Conservation (phyloP, 306 rosid species). For the Casuarina glauca region DNA sequence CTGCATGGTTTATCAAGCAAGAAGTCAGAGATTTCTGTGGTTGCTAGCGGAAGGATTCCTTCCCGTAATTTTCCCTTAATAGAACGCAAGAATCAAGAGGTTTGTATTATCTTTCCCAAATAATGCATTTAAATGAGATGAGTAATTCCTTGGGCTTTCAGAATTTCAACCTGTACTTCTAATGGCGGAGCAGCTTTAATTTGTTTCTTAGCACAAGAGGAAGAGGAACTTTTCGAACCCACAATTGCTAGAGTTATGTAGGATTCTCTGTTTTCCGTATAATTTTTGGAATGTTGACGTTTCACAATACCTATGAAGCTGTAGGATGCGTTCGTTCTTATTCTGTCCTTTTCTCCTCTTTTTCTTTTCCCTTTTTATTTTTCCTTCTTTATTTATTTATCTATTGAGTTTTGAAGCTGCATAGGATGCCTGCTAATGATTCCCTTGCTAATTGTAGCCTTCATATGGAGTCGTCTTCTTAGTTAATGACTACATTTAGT, state of each 20-base stretch:
- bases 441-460: not conserved
- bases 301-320: not conserved
- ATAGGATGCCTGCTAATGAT: slow-evolving; percentile 6
- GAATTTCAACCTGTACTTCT: not conserved
- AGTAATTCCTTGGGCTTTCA: slow-evolving; percentile 14
- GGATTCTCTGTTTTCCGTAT: not conserved
- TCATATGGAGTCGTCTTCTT: not conserved
- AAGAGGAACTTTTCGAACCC: not conserved
- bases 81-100: slow-evolving; percentile 59
- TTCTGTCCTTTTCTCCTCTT: not conserved
- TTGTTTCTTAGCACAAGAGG: not conserved
- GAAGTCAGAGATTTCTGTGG: slow-evolving; percentile 49
- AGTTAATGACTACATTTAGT: slow-evolving; percentile 9
- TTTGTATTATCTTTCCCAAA: slow-evolving; percentile 21
- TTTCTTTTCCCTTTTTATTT: not conserved
- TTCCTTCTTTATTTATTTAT: no score
- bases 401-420: not conserved
- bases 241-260: no score
- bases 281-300: not conserved
- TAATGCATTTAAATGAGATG: slow-evolving; percentile 19
- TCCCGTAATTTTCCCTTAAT: slow-evolving; percentile 61
- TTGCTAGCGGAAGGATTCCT: slow-evolving; percentile 42
- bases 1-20: slow-evolving; percentile 57
- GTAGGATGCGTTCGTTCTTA: not conserved
- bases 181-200: not conserved